Conservation (phyloP, 2,329 filamentous ascomycete genomes). For the Botrytis elliptica region DNA sequence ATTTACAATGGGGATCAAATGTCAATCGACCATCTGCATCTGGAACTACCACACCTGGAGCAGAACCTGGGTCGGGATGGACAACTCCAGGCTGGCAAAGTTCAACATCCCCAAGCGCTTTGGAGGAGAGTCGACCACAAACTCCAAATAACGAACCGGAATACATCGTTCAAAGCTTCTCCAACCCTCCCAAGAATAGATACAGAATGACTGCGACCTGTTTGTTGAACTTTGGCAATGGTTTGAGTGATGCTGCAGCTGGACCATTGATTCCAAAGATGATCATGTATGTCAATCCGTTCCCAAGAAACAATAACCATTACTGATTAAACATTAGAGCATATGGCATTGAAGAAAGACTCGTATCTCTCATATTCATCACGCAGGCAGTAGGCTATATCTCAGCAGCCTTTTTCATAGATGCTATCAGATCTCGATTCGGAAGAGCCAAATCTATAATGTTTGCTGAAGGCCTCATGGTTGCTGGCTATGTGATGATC, state of each 20-base stretch:
- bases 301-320: not conserved
- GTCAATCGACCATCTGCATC: constrained; percentile 28
- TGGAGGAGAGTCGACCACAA: constrained; percentile 54
- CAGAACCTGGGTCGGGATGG: constrained; percentile 9
- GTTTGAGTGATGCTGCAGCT: constrained; percentile 71
- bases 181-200: constrained; percentile 64
- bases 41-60: constrained; percentile 27
- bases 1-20: constrained; percentile 24
- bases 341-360: constrained; percentile 25
- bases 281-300: constrained; percentile 50
- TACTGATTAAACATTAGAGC: not conserved
- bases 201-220: constrained; percentile 66
- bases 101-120: constrained; percentile 28
- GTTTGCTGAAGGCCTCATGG: constrained; percentile 55
- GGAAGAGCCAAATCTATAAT: constrained; percentile 66
- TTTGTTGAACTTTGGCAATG: constrained; percentile 65
- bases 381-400: constrained; percentile 77
- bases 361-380: constrained; percentile 81
- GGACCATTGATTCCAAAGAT: constrained; percentile 82
- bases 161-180: constrained; percentile 55
- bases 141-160: constrained; percentile 45
- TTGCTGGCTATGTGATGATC: constrained; percentile 63
- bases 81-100: constrained; percentile 30
- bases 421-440: constrained; percentile 58
- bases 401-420: constrained; percentile 65